Evolutionary conservation across 495 filamentous ascomycete genomes (phyloP).

Genomic region (Chaetomium cochliodes): DNA sequence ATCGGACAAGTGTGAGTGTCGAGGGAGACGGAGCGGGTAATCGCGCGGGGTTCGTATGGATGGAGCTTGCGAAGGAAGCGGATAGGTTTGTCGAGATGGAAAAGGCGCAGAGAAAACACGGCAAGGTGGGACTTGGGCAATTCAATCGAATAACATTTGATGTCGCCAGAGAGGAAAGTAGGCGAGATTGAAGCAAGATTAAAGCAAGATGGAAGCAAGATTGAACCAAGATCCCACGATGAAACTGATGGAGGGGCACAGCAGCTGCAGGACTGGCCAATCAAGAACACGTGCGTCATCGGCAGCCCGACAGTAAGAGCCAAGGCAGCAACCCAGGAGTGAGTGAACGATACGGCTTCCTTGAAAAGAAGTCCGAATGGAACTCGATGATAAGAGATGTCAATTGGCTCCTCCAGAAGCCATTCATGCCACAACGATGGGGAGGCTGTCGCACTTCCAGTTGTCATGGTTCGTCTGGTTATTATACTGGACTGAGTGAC

Average conservation of each 20-base stretch:
- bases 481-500: neutral
- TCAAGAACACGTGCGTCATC: constrained; percentile 2
- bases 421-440: too few relatives aligned
- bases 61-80: neutral
- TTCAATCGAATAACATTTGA: neutral
- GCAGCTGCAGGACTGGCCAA: neutral
- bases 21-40: too few relatives aligned
- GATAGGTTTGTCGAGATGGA: neutral
- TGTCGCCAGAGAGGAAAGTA: neutral
- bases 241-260: constrained; percentile 1
- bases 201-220: neutral
- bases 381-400: too few relatives aligned
- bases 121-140: neutral
- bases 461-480: too few relatives aligned
- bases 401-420: too few relatives aligned
- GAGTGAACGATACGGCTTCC: too few relatives aligned
- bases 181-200: neutral
- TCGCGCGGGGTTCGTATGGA: too few relatives aligned
- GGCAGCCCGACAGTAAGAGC: neutral
- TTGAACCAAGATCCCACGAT: neutral
- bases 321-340: neutral
- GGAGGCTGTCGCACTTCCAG: too few relatives aligned
- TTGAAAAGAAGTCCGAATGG: too few relatives aligned
- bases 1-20: too few relatives aligned
- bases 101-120: neutral